Evolutionary conservation across 2,329 filamentous ascomycete species (phyloP), one percentile per base, ranked within the genome.

Genomic region (Blastomyces emzantsi): DNA sequence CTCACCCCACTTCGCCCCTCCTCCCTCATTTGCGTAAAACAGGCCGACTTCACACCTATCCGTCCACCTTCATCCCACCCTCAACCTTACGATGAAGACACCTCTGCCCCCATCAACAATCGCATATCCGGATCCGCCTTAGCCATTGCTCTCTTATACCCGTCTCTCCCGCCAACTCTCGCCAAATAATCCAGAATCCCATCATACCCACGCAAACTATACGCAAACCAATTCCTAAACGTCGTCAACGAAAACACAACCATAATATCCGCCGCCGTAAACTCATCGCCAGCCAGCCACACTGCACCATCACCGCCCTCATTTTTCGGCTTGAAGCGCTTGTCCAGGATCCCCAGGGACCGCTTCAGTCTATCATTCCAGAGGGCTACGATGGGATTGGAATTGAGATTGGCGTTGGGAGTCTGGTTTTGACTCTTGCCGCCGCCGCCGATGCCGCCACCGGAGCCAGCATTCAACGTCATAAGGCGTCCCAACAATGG

Each of bases 231-330:
- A 66, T 84, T 87, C 59, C 77, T 76, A 79, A 85, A 80, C 1
- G 85, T 89, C 0, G 85, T 87, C 43, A 89, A 74, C 17, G 79
- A 77, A 69, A 82, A 87, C 0, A 86, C 78, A 4, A 75, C 76
- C 85, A 89, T 88, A 49, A 88, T 77, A 72, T 90, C 87, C 1
- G 87, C 87, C 0, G 79, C 84, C 0, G 84, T 88, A 64, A 90
- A 84, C 60, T 85, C 78, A 0, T 80, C 74, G 2, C 87, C 87
- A 0, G 83, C 85, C 28, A 90, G 74, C 78, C 81, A 90, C 8
- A 76, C 70, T 45, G 77, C 81, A 0, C 73, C 65, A 2, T 66
- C 67, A 2, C 89, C 70, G 13, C 82, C 75, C 2, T 79, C 72
- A 49, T 89, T 79, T 33, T 86, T 61, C 28, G 78, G 67, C n/a